phyloP scores from a whole-genome alignment of 2,329 filamentous ascomycete genomes.

The Penicillium brevicompactum region DNA sequence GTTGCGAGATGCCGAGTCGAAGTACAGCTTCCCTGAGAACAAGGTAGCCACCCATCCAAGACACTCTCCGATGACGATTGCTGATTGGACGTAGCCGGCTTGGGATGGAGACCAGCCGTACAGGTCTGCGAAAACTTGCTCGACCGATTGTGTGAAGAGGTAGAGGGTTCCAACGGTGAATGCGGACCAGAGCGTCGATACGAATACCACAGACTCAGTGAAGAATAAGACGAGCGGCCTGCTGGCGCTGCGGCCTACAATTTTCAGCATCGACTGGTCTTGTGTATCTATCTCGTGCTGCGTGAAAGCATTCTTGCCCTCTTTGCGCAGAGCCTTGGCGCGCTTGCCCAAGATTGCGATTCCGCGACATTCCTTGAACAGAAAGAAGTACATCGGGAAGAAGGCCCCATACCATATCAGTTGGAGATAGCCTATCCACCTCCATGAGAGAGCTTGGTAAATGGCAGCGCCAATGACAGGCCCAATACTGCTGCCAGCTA shows the following conservation, averaged over 20 bases:
- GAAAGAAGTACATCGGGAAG: slow-evolving; percentile 43
- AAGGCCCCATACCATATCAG: slow-evolving; percentile 42
- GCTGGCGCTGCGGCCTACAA: slow-evolving; percentile 39
- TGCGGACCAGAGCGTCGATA: slow-evolving; percentile 47
- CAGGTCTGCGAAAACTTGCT: slow-evolving; percentile 42
- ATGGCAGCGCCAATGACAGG: slow-evolving; percentile 48
- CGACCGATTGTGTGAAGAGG: slow-evolving; percentile 46
- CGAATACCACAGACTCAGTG: slow-evolving; percentile 48
- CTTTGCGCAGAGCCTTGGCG: slow-evolving; percentile 37
- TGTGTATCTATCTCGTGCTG: slow-evolving; percentile 39
- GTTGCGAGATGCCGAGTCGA: slow-evolving; percentile 38
- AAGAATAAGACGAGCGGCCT: slow-evolving; percentile 41
- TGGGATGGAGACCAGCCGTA: slow-evolving; percentile 32
- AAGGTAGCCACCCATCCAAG: slow-evolving; percentile 42
- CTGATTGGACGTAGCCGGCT: slow-evolving; percentile 44
- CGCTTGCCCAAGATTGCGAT: slow-evolving; percentile 42
- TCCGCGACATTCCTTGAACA: slow-evolving; percentile 46
- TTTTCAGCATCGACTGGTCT: slow-evolving; percentile 23
- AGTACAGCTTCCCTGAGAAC: slow-evolving; percentile 31
- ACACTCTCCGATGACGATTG: slow-evolving; percentile 45
- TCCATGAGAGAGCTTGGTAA: slow-evolving; percentile 22
- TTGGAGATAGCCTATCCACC: slow-evolving; percentile 48
- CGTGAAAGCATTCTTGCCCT: slow-evolving; percentile 29
- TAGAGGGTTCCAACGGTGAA: slow-evolving; percentile 49
- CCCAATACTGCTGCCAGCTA: slow-evolving; percentile 48